Evolutionary conservation across 73 alveolate genomes (phyloP).

Genomic region (Paramecium octaurelia): DNA sequence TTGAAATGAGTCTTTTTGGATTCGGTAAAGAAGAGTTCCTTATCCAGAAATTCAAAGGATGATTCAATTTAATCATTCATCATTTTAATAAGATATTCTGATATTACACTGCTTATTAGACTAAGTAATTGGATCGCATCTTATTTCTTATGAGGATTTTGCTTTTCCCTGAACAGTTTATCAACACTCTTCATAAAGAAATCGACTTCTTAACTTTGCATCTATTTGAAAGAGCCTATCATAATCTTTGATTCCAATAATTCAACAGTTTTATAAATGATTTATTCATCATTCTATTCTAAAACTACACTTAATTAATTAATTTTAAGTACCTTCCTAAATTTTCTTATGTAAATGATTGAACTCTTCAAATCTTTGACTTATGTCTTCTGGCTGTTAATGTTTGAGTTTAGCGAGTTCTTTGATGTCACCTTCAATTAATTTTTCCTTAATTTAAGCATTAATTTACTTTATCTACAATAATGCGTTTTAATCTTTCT

Average conservation of each 20-base stretch:
- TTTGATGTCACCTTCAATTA: slow-evolving; percentile 22
- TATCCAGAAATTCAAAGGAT: not conserved
- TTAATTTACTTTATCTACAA: not conserved
- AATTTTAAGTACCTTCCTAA: not conserved
- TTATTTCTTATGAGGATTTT: not conserved
- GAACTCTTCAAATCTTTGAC: slow-evolving; percentile 6
- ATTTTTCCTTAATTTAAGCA: slow-evolving; percentile 1
- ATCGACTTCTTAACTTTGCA: not conserved
- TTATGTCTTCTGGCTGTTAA: not conserved
- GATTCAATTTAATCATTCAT: not conserved
- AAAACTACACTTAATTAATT: not conserved
- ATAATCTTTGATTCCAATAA: not conserved
- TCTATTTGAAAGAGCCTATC: slow-evolving; percentile 1
- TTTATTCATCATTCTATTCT: not conserved
- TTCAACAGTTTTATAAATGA: not conserved
- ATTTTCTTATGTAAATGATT: not conserved
- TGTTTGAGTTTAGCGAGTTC: not conserved
- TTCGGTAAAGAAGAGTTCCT: not conserved
- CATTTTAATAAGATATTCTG: not conserved
- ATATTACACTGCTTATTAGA: not conserved
- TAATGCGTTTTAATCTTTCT: not conserved
- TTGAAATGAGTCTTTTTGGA: slow-evolving; percentile 1
- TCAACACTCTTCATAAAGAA: slow-evolving; percentile 28
- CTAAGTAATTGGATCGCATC: not conserved
- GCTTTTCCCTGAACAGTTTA: not conserved